Evolutionary conservation across 768 basidiomycete genomes (phyloP), one percentile per base, ranked within the genome.

Genomic region (Pleurotus giganteus): DNA sequence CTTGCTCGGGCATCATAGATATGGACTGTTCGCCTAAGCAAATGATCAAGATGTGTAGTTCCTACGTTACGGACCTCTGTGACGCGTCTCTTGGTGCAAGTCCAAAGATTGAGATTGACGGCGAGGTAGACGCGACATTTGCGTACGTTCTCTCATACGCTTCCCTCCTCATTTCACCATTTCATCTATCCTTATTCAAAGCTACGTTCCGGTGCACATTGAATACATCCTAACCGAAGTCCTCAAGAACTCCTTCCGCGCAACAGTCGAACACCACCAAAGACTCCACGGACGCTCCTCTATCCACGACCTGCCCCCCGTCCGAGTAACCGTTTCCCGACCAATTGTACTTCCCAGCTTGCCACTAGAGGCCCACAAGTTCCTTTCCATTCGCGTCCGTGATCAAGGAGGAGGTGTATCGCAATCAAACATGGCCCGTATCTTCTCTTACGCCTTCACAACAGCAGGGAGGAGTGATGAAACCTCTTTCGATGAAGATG

Each of bases 371-470:
- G 67, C 73, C 13, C 49, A 51, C 31, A 72, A 75, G 4, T 88
- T 82, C 65, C 80, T 94, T 54, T 89, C 88, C 27, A 76, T 95
- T 42, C 79, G 93, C 34, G 76, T 95, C 17, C 81, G 93, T 27
- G 93, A 95, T 63, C 85, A 91, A 62, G 93, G 93, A 3, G 93
- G 93, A 8, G 93, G 93, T 6, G 85, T 95, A 28, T 78, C 85
- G 0, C 85, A 85, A 2, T 72, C 78, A 8, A 82, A 94, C 66
- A 82, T 94, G 78, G 73, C 79, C 17, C 81, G 83, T 42, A 89
- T 95, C 54, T 95, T 95, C 69, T 92, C 91, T 15, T 95, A 95
- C 67, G 91, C 91, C 4, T 95, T 94, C 66, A 94, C 92, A 4
- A 94, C 93, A 4, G 91, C 91, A 2, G 86, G 84, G 4, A 71